These are phyloP conservation scores for Ceratobasidium sp. DNA, from an alignment of 1,284 basidiomycete species.

Conservation along the genomic window DNA sequence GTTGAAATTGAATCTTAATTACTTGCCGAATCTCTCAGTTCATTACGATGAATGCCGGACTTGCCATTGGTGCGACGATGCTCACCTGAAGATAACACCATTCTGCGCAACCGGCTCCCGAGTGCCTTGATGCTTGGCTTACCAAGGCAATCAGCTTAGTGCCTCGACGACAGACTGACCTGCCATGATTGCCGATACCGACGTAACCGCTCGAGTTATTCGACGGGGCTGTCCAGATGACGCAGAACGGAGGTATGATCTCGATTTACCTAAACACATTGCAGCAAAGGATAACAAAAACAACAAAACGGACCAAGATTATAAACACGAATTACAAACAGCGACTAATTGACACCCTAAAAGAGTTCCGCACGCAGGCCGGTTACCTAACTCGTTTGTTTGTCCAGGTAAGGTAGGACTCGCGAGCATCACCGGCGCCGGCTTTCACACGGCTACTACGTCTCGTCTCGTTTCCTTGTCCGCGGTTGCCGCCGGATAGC, in stretches of 20 bases:
- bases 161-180: conserved; percentile 1
- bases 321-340: conserved; percentile 39
- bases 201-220: neutral
- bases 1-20: too few species aligned
- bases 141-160: neutral
- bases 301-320: conserved; percentile 37
- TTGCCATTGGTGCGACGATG: too few species aligned
- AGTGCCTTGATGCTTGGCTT: neutral
- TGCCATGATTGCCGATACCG: conserved; percentile 4
- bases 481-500: conserved; percentile 22
- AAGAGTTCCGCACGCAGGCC: neutral
- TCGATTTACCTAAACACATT: neutral
- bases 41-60: too few species aligned
- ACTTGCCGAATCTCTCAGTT: too few species aligned
- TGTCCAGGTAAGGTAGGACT: conserved; percentile 82
- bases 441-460: conserved; percentile 70
- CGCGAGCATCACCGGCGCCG: conserved; percentile 65
- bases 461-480: conserved; percentile 54
- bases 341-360: neutral
- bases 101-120: too few species aligned
- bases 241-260: neutral
- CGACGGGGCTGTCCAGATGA: neutral
- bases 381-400: conserved; percentile 52
- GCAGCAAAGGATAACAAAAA: neutral
- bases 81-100: too few species aligned